These are phyloP conservation scores for Eutrema japonicum DNA, from an alignment of 345 rosid genomes.

Conservation along the genomic window DNA sequence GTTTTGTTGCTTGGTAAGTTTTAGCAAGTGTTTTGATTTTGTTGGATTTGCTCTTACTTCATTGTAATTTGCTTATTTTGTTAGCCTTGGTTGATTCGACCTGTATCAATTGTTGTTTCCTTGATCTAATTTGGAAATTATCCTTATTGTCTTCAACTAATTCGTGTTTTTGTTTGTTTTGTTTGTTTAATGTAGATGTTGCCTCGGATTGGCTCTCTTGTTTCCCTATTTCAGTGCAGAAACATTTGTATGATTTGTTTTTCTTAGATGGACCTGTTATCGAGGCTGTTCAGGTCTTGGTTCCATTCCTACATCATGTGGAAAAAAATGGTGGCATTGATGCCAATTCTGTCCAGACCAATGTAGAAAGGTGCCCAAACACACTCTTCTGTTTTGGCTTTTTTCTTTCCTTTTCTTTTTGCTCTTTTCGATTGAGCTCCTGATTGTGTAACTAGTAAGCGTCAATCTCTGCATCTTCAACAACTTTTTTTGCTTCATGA, in stretches of 20 bases:
- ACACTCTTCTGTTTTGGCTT: neutral
- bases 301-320: slow-evolving; percentile 61
- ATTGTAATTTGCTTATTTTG: neutral
- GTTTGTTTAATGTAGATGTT: slow-evolving; percentile 58
- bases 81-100: slow-evolving; percentile 8
- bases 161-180: slow-evolving; percentile 17
- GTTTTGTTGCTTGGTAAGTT: slow-evolving; percentile 69
- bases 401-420: neutral
- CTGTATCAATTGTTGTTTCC: slow-evolving; percentile 4
- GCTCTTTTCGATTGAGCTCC: neutral
- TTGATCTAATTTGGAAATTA: slow-evolving; percentile 14
- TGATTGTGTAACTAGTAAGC: neutral
- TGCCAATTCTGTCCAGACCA: slow-evolving; percentile 54
- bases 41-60: neutral
- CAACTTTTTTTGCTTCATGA: neutral
- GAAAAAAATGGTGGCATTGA: slow-evolving; percentile 44
- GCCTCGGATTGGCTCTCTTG: slow-evolving; percentile 90
- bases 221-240: slow-evolving; percentile 75
- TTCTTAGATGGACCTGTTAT: slow-evolving; percentile 67
- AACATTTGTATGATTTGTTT: slow-evolving; percentile 78
- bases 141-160: neutral
- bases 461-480: neutral
- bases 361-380: slow-evolving; percentile 68
- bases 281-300: slow-evolving; percentile 79
- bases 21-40: neutral